Conservation (phyloP, 2,329 filamentous ascomycete genomes). For the Exophiala bonariae region DNA sequence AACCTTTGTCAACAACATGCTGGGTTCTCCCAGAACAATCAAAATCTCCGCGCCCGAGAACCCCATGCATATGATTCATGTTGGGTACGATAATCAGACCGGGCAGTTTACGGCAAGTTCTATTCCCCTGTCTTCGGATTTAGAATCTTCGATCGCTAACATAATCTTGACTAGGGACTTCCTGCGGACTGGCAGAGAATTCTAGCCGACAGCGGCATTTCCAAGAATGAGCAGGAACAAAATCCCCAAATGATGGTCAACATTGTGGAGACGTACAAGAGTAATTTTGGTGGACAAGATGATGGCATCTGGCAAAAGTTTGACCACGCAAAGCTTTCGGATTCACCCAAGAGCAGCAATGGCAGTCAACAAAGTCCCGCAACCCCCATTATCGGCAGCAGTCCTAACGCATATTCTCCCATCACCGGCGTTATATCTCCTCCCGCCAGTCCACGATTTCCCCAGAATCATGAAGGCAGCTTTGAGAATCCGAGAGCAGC, state of each 20-base stretch:
- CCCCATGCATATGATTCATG: constrained; percentile 95
- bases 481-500: constrained; percentile 96
- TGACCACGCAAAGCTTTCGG: constrained; percentile 70
- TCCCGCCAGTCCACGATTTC: constrained; percentile 81
- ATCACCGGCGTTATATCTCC: constrained; percentile 68
- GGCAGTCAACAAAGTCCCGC: constrained; percentile 23
- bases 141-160: background rate
- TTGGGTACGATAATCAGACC: constrained; percentile 93
- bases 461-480: constrained; percentile 84
- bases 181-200: constrained; percentile 98
- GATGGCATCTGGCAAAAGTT: constrained; percentile 96
- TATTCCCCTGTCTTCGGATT: constrained; percentile 13
- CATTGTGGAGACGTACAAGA: constrained; percentile 95
- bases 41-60: constrained; percentile 98
- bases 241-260: constrained; percentile 95
- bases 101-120: constrained; percentile 87
- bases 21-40: constrained; percentile 83
- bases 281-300: constrained; percentile 76
- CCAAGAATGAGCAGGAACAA: constrained; percentile 91
- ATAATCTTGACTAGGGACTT: constrained; percentile 66
- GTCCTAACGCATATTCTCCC: constrained; percentile 50
- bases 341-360: constrained; percentile 28
- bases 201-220: constrained; percentile 92
- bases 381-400: constrained; percentile 39
- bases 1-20: constrained; percentile 78